phyloP scores from a whole-genome alignment of 2,329 filamentous ascomycete species.

The Pseudocercospora pini-densiflorae region DNA sequence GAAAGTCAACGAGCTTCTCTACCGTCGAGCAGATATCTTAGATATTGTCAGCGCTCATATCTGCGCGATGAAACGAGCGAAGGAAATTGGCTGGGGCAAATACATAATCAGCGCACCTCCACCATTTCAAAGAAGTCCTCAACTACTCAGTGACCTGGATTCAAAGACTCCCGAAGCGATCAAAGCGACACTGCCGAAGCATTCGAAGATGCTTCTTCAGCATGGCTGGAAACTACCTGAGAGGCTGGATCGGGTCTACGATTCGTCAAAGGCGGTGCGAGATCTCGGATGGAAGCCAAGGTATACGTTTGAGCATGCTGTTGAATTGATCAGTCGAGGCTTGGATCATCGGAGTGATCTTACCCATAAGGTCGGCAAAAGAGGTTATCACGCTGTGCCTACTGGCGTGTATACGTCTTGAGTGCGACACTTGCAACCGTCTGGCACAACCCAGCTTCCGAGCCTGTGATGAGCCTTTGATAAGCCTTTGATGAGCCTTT shows the following conservation, averaged over 20 bases:
- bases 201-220: conserved; percentile 19
- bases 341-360: conserved; percentile 26
- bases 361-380: conserved; percentile 20
- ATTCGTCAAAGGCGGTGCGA: conserved; percentile 21
- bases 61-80: conserved; percentile 23
- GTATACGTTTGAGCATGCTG: conserved; percentile 25
- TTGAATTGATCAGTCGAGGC: conserved; percentile 17
- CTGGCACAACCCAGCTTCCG: background rate
- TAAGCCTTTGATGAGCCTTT: too few relatives aligned
- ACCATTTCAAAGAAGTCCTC: conserved; percentile 18
- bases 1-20: conserved; percentile 28
- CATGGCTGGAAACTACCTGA: conserved; percentile 25
- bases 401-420: conserved; percentile 26
- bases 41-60: conserved; percentile 27
- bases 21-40: conserved; percentile 24
- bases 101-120: conserved; percentile 28
- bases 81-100: conserved; percentile 23
- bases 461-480: too few relatives aligned
- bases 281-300: conserved; percentile 23
- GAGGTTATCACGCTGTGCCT: conserved; percentile 25
- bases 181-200: conserved; percentile 1
- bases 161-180: conserved; percentile 9
- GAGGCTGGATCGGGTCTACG: conserved; percentile 26
- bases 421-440: background rate
- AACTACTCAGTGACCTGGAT: conserved; percentile 13